A percentile compares a stretch with the other conserved stretches of the same genome.
phyloP scores from a whole-genome alignment of 768 basidiomycete genomes.

The Nevesoporus exiguus region DNA sequence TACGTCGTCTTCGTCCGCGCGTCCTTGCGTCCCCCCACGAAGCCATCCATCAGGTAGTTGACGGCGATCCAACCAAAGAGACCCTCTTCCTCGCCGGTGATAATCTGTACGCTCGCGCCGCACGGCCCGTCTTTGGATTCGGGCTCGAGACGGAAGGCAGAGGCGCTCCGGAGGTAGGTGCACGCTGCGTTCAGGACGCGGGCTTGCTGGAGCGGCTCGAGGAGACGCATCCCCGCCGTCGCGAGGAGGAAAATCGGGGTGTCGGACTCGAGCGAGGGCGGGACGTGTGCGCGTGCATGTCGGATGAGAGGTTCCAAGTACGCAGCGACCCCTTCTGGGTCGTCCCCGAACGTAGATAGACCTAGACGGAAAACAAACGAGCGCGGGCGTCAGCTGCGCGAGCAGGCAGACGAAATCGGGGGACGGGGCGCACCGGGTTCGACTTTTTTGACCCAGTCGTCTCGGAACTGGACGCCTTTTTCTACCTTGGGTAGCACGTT shows the following conservation, averaged over 20 bases:
- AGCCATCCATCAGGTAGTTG: constrained; percentile 98
- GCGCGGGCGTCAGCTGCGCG: not conserved
- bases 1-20: constrained; percentile 85
- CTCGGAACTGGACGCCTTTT: constrained; percentile 79
- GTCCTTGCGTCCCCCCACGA: constrained; percentile 44
- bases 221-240: constrained; percentile 95
- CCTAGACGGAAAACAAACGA: constrained; percentile 44
- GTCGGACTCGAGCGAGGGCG: constrained; percentile 76
- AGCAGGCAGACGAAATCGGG: not conserved
- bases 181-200: constrained; percentile 77
- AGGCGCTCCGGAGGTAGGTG: constrained; percentile 67
- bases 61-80: constrained; percentile 99
- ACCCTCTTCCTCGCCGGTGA: constrained; percentile 97
- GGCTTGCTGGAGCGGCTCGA: constrained; percentile 64
- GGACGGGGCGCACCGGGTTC: constrained; percentile 74
- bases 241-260: constrained; percentile 95
- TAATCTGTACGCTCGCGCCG: constrained; percentile 89
- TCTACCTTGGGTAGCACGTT: constrained; percentile 78
- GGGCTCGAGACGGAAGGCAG: constrained; percentile 71
- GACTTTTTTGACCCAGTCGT: constrained; percentile 87
- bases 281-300: constrained; percentile 80
- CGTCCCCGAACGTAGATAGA: constrained; percentile 74
- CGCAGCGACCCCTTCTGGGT: constrained; percentile 62
- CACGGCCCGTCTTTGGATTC: constrained; percentile 74
- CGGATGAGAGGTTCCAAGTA: constrained; percentile 82